These are phyloP conservation scores for Colletotrichum truncatum DNA, from an alignment of 2,329 filamentous ascomycete species.

Conservation along the genomic window DNA sequence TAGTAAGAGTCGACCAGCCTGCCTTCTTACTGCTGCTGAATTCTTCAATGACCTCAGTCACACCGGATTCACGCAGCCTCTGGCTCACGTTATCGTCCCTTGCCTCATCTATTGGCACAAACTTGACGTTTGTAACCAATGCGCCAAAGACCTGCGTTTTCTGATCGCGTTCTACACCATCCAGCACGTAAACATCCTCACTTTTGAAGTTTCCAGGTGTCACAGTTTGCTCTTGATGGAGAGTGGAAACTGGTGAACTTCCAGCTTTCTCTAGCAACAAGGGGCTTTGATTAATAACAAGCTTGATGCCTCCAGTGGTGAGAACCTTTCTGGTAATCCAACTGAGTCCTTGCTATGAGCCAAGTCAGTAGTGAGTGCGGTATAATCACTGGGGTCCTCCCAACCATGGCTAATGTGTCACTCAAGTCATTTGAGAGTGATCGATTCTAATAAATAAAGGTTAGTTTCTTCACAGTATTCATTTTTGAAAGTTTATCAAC, in stretches of 20 bases:
- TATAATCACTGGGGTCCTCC: too few species aligned
- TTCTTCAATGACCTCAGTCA: background rate
- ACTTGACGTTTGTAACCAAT: background rate
- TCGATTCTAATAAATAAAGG: background rate
- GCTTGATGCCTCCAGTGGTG: background rate
- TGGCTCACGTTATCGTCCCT: background rate
- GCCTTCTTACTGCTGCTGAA: background rate
- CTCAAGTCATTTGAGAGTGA: background rate
- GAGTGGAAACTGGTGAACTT: background rate
- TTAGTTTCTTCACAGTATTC: background rate
- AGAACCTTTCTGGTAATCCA: slow-evolving; percentile 3
- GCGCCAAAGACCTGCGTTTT: background rate
- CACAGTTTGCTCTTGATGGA: background rate
- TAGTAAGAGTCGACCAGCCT: background rate
- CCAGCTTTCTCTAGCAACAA: background rate
- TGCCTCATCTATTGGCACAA: background rate
- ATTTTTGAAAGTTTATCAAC: background rate
- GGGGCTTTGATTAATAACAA: background rate
- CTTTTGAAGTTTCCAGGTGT: slow-evolving; percentile 1
- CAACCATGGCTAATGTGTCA: background rate
- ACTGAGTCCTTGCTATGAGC: background rate
- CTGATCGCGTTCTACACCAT: background rate
- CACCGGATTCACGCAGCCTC: background rate
- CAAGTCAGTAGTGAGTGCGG: too few species aligned
- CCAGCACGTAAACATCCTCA: background rate